A percentile compares a stretch with the other conserved stretches of the same genome.
Conservation (phyloP, 1,139 yeast genomes). For the Yamadazyma sp. region DNA sequence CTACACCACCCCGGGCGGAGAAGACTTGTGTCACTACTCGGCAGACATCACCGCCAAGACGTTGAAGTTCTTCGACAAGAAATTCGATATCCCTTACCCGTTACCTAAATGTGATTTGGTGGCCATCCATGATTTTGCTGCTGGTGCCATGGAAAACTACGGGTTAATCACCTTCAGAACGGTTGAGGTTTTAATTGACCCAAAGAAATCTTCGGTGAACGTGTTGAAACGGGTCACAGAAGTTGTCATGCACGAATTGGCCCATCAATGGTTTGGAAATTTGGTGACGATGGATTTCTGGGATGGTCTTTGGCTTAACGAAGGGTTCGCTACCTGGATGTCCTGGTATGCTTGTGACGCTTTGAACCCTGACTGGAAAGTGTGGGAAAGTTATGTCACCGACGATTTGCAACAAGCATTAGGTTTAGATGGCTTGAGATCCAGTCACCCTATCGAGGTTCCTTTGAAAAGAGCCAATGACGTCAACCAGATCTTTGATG, state of each 20-base stretch:
- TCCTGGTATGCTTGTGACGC: conserved; percentile 53
- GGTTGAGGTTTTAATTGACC: conserved; percentile 52
- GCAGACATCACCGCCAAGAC: conserved; percentile 53
- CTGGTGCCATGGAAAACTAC: conserved; percentile 66
- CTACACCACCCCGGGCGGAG: conserved; percentile 55
- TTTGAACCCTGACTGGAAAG: conserved; percentile 59
- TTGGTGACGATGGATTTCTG: conserved; percentile 65
- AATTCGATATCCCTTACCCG: conserved; percentile 59
- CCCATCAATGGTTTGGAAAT: conserved; percentile 69
- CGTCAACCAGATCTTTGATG: conserved; percentile 58
- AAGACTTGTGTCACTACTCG: conserved; percentile 49
- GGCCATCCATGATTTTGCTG: conserved; percentile 58
- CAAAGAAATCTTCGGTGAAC: conserved; percentile 41
- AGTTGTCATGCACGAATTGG: conserved; percentile 60
- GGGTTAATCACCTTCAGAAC: conserved; percentile 58
- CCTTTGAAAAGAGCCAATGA: conserved; percentile 55
- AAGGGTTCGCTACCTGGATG: conserved; percentile 64
- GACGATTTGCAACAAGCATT: conserved; percentile 53
- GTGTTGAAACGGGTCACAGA: conserved; percentile 55
- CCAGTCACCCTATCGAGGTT: conserved; percentile 60
- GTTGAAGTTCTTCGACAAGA: conserved; percentile 49
- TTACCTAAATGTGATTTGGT: conserved; percentile 59
- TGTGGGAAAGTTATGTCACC: conserved; percentile 54
- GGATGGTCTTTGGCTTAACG: conserved; percentile 65
- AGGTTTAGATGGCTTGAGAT: conserved; percentile 51